Evolutionary conservation across 129 eudicot species (phyloP), one percentile per base, ranked within the genome.

Genomic region (Glebionis coronaria): DNA sequence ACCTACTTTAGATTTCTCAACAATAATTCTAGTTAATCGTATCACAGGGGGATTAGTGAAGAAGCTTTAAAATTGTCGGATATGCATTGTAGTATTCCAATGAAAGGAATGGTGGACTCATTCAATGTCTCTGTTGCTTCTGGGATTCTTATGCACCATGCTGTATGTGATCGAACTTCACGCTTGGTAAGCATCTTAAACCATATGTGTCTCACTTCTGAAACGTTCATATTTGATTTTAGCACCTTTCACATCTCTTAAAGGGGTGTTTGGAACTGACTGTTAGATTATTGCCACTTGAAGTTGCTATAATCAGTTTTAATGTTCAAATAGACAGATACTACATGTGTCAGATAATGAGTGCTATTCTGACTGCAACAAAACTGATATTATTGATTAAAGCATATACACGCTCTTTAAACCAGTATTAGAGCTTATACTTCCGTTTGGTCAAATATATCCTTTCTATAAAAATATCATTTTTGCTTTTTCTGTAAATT

Each of bases 111-210:
- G 98, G 98, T 88, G 63, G 98, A 93, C 76, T 93, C 97, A 0
- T 93, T 93, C 65, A 93, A 88, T 44, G 96, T 93, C 63, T 93
- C 98, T 14, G 98, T 88, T 70, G 98, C 98, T 76, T 92, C 98
- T 49, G 98, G 98, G 60, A 71, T 93, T 63, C 90, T 93, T 1
- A 88, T 93, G 98, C 96, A 93, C 69, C 97, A 93, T 65, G 95
- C 98, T 40, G 86, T 88, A 12, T 75, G 90, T 70, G 97, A 93
- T 74, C 74, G 98, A 68, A 88, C 80, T 67, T 80, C 72, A 16
- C 95, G 95, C 53, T 59, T 86, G 98, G 98, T 93, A 79, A 65
- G 27, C 49, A 56, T 58, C 28, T 25, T 47, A 35, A 47, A 56
- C 64, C 20, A 15, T 25, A 31, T 44, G 23, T 18, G 42, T 29